These are phyloP conservation scores for Sonneratia caseolaris DNA, from an alignment of 345 rosid species.

Conservation along the genomic window DNA sequence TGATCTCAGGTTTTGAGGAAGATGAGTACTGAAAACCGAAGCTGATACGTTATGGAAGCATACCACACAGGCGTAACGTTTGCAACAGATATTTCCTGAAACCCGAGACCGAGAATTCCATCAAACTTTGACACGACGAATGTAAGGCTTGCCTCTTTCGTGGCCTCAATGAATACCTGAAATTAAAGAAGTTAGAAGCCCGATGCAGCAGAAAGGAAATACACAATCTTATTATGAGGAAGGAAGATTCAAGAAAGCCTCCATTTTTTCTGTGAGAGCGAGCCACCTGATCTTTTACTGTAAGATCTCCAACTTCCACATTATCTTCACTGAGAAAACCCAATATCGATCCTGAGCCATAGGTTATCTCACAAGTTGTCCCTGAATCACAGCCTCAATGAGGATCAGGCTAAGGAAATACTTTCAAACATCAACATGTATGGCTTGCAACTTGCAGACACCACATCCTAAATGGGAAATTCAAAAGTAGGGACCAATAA, in stretches of 20 bases:
- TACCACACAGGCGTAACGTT: constrained; percentile 63
- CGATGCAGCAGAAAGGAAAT: background rate
- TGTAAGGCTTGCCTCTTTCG: constrained; percentile 46
- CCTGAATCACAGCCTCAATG: constrained; percentile 27
- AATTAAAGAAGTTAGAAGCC: background rate
- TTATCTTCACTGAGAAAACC: constrained; percentile 76
- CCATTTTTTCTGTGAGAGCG: background rate
- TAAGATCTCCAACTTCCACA: constrained; percentile 53
- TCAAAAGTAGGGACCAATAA: background rate
- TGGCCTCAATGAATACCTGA: constrained; percentile 70
- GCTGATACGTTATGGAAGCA: background rate
- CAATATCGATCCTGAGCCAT: constrained; percentile 65
- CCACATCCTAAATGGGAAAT: background rate
- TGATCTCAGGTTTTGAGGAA: background rate
- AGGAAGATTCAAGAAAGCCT: background rate
- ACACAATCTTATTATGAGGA: background rate
- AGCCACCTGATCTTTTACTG: constrained; percentile 56
- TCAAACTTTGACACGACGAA: constrained; percentile 58
- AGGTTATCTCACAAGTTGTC: constrained; percentile 37
- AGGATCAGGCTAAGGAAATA: background rate
- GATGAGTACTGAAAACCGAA: background rate
- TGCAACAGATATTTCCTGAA: constrained; percentile 62
- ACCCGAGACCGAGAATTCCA: constrained; percentile 80
- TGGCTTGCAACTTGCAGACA: background rate
- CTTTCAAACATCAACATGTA: background rate